Evolutionary conservation across 1,139 yeast genomes (phyloP), one percentile per base, ranked within the genome.

Genomic region (Yamadazyma atmosphaerica): DNA sequence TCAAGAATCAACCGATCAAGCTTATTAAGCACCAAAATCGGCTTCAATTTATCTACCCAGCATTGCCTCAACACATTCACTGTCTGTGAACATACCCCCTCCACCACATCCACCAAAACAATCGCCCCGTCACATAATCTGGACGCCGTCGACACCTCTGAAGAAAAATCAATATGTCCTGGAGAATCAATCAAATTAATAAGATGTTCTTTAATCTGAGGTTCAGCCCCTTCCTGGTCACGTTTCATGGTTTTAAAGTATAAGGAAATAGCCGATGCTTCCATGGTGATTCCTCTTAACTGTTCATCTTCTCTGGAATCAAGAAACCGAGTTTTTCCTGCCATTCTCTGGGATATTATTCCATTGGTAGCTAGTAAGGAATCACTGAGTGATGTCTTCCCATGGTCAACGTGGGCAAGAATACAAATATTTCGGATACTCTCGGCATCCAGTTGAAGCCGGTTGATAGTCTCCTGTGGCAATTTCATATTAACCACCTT

Each of bases 351-450:
- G 0, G 98, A 90, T 40, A 94, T 89, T 59, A 94, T 89, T 38
- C 98, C 98, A 64, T 94, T 94, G 36, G 96, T 85, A 21, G 98
- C 98, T 36, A 94, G 65, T 37, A 94, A 68, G 6, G 96, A 86
- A 61, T 94, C 99, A 38, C 96, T 86, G 33, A 94, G 69, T 2
- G 98, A 87, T 0, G 99, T 94, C 64, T 92, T 94, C 31, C 99
- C 99, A 59, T 94, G 99, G 59, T 94, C 99, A 23, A 94, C 98
- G 63, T 94, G 99, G 1, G 99, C 99, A 38, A 94, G 71, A 45
- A 94, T 89, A 62, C 98, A 94, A 33, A 94, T 88, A 61, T 94
- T 94, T 43, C 98, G 72, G 25, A 92, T 81, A 44, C 79, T 68
- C 9, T 74, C 65, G 1, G 96, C 82, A 46, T 83, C 77, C 47